Evolutionary conservation across 371 early-diverging fungal genomes (phyloP), one percentile per base, ranked within the genome.

Genomic region (Funneliformis caledonium): DNA sequence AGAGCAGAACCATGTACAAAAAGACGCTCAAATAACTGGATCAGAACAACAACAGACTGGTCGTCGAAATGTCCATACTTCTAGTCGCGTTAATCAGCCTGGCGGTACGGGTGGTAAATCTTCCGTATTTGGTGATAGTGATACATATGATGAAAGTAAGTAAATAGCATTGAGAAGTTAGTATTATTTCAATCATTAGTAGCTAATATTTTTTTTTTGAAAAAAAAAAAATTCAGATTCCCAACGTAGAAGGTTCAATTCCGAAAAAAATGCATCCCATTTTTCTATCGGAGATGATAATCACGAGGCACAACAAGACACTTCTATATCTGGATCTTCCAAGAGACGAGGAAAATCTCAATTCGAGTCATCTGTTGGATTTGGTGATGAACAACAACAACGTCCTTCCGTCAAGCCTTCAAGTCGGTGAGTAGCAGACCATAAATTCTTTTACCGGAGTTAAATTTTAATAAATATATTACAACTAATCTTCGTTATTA

Each of bases 51-150:
- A 31, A 14, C n/a, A 19, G n/a, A 0, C 22, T 37, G 60, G 50
- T 52, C 78, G 68, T 67, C 78, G 52, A 8, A 48, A 48, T 48
- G 65, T 78, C 48, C 67, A 65, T 65, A 65, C 67, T 9, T n/a
- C 14, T 64, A 76, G 76, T 64, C 60, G 76, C 37, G 76, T 76
- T 7, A 60, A 62, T 76, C 76, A 76, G 62, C 76, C 76, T n/a
- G 76, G 76, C 26, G 76, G 76, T 16, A 76, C 76, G n/a, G 76
- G 76, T 12, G 76, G 76, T 11, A 76, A 76, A 76, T 76, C 76
- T 33, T 16, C 60, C 10, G 33, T 76, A 4, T 76, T 76, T 6
- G 56, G 26, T 42, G 62, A 76, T 22, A 62, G 48, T 64, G 65
- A 60, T 60, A 12, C 68, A 11, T 19, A 19, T 45, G 48, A 65